A percentile compares a stretch with the other conserved stretches of the same genome.
These are phyloP conservation scores for Aspergillus fischeri DNA, from an alignment of 2,329 filamentous ascomycete genomes.

Conservation along the genomic window DNA sequence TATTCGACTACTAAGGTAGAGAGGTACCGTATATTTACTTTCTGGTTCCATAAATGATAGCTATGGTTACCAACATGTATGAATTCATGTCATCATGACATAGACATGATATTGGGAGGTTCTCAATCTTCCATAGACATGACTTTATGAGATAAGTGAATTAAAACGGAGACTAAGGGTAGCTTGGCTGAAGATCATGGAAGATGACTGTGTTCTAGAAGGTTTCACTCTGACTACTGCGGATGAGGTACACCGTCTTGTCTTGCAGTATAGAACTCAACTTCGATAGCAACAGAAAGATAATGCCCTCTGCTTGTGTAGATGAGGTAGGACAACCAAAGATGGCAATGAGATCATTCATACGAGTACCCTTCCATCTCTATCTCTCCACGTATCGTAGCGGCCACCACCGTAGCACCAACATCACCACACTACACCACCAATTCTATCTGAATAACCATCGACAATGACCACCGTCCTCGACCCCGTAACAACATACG, in stretches of 20 bases:
- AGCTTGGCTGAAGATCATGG: background rate
- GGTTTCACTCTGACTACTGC: background rate
- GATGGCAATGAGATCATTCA: background rate
- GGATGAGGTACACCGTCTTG: background rate
- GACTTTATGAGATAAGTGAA: background rate
- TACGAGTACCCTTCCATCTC: background rate
- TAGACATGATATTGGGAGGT: background rate
- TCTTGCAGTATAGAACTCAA: background rate
- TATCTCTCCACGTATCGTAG: background rate
- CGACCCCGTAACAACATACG: slow-evolving; percentile 24
- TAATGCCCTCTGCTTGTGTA: background rate
- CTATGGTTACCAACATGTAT: background rate
- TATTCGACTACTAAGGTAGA: too few species aligned
- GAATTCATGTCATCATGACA: background rate
- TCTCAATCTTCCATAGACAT: background rate
- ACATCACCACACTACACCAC: background rate
- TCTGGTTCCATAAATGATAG: background rate
- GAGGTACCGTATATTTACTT: background rate
- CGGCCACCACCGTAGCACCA: background rate
- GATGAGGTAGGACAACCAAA: background rate
- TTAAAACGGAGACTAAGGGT: background rate
- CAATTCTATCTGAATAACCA: background rate
- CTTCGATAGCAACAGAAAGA: background rate
- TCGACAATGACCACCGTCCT: background rate
- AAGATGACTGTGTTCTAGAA: background rate